Conservation (phyloP, 345 rosid species). For the Hibiscus mutabilis region DNA sequence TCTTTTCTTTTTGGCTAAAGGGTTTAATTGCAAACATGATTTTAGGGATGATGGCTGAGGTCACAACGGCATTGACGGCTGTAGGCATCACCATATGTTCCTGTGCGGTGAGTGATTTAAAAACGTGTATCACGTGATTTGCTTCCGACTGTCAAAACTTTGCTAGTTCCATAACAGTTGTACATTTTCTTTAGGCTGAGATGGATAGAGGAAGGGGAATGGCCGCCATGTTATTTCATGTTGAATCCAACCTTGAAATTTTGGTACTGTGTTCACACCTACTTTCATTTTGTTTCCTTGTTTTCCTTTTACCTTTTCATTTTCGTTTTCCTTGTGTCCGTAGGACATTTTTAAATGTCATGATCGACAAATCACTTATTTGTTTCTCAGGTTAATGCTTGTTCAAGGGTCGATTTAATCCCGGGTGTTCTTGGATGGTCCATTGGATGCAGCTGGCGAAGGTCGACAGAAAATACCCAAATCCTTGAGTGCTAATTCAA, state of each 20-base stretch:
- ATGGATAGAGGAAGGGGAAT: slow-evolving; percentile 84
- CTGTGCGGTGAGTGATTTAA: slow-evolving; percentile 62
- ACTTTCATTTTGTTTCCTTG: background rate
- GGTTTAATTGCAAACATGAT: background rate
- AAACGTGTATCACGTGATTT: background rate
- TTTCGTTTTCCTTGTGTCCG: background rate
- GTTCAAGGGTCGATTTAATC: slow-evolving; percentile 68
- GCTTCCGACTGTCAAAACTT: slow-evolving; percentile 2
- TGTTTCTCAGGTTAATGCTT: slow-evolving; percentile 54
- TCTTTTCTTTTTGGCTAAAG: slow-evolving; percentile 1
- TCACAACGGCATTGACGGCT: slow-evolving; percentile 65
- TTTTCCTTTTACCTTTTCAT: background rate
- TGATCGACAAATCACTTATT: background rate
- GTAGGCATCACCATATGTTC: slow-evolving; percentile 69
- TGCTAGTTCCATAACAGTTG: slow-evolving; percentile 9
- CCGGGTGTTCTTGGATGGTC: slow-evolving; percentile 92
- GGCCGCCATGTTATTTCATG: slow-evolving; percentile 84
- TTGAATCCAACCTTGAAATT: slow-evolving; percentile 65
- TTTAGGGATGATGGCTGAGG: slow-evolving; percentile 86
- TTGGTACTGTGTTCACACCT: slow-evolving; percentile 42
- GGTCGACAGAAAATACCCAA: slow-evolving; percentile 36
- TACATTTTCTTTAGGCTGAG: slow-evolving; percentile 53
- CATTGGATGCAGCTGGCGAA: slow-evolving; percentile 91
- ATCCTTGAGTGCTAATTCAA: slow-evolving; percentile 55
- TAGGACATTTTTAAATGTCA: background rate